Evolutionary conservation across 495 filamentous ascomycete genomes (phyloP).

Genomic region (Tirmania nivea): DNA sequence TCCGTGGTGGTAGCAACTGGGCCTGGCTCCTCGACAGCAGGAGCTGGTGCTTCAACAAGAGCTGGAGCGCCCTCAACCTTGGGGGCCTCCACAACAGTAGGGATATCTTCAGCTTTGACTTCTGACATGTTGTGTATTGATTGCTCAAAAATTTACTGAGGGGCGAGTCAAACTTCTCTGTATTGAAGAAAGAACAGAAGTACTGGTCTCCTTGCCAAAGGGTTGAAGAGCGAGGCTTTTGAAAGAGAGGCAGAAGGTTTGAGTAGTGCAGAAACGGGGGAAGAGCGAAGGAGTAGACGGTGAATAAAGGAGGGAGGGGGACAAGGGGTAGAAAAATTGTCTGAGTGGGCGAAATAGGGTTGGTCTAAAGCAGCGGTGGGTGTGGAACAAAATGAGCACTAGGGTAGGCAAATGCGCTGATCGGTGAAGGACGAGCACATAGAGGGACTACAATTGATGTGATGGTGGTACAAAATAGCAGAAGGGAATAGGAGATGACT

Average conservation of each 20-base stretch:
- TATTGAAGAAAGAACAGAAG: neutral
- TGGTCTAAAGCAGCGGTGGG: neutral
- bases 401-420: neutral
- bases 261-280: conserved; percentile 2
- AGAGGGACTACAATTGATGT: too few relatives aligned
- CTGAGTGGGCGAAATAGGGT: neutral
- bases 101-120: conserved; percentile 27
- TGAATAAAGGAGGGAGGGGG: conserved; percentile 14
- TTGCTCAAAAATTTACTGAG: neutral
- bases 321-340: conserved; percentile 2
- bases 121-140: conserved; percentile 13
- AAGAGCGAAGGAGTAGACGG: conserved; percentile 20
- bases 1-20: conserved; percentile 25
- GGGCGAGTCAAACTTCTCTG: neutral
- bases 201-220: neutral
- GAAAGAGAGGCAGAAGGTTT: conserved; percentile 12
- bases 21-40: conserved; percentile 26
- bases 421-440: neutral
- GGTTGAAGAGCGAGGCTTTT: neutral
- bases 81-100: conserved; percentile 23
- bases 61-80: conserved; percentile 16
- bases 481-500: too few relatives aligned
- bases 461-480: too few relatives aligned
- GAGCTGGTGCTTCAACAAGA: conserved; percentile 19
- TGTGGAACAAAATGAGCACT: neutral